A percentile compares a stretch with the other conserved stretches of the same genome.
These are phyloP conservation scores for Xylaria sp. DNA, from an alignment of 2,329 filamentous ascomycete genomes.

Conservation along the genomic window DNA sequence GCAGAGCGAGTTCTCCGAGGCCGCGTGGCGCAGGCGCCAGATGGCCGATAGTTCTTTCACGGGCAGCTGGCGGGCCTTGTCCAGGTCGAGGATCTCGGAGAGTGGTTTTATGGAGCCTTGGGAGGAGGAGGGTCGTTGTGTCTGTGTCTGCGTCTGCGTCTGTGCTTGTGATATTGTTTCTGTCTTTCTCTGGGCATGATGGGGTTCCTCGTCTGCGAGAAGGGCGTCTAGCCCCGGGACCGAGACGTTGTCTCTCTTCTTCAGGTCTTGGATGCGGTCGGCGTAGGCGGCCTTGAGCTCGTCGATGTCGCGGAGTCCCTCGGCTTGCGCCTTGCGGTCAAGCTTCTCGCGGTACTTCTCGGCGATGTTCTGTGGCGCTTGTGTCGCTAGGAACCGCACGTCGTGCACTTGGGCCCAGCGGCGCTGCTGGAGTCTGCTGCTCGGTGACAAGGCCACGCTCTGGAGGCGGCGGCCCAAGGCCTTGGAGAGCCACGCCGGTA, in stretches of 20 bases:
- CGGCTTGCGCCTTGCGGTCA: slow-evolving; percentile 75
- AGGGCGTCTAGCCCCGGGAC: slow-evolving; percentile 46
- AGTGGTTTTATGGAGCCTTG: slow-evolving; percentile 51
- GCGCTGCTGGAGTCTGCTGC: slow-evolving; percentile 59
- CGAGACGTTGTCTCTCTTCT: slow-evolving; percentile 67
- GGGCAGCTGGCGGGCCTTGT: slow-evolving; percentile 75
- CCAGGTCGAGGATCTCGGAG: slow-evolving; percentile 71
- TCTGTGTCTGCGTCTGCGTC: background rate
- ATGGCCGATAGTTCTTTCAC: slow-evolving; percentile 82
- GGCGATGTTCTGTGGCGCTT: slow-evolving; percentile 68
- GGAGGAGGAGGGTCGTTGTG: slow-evolving; percentile 5
- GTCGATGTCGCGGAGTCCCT: slow-evolving; percentile 72
- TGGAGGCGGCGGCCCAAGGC: slow-evolving; percentile 28
- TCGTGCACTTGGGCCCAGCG: slow-evolving; percentile 93
- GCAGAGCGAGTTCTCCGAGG: slow-evolving; percentile 76
- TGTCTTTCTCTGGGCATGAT: background rate
- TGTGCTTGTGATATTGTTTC: background rate
- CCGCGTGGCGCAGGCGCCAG: slow-evolving; percentile 87
- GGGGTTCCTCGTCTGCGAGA: slow-evolving; percentile 34
- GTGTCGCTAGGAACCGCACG: slow-evolving; percentile 84
- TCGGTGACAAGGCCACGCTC: slow-evolving; percentile 12
- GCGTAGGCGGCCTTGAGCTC: slow-evolving; percentile 82
- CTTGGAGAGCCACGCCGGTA: slow-evolving; percentile 23
- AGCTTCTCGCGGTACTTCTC: slow-evolving; percentile 92
- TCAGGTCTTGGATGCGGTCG: slow-evolving; percentile 77